Percentiles rank a stretch among this genome's conserved stretches.
Conservation (phyloP, 2,329 filamentous ascomycete genomes). For the Exophiala spinifera region DNA sequence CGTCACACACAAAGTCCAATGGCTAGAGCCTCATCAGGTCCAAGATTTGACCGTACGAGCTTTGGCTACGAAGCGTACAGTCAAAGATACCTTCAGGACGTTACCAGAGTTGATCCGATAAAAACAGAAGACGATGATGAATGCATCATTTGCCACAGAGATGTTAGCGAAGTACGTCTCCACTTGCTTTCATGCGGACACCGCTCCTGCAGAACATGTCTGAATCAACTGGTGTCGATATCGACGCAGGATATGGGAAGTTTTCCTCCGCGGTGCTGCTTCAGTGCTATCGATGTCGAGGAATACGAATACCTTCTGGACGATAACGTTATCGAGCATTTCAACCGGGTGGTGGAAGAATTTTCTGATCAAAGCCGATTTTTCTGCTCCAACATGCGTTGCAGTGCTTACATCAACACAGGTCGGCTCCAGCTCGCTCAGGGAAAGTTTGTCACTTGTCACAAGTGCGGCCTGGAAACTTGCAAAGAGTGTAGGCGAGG, state of each 20-base stretch:
- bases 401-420: slow-evolving; percentile 7
- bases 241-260: too few species aligned
- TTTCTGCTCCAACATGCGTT: slow-evolving; percentile 11
- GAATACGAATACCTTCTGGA: slow-evolving; percentile 7
- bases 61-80: background rate
- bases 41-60: background rate
- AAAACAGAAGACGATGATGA: too few species aligned
- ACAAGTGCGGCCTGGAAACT: slow-evolving; percentile 5
- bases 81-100: background rate
- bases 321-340: slow-evolving; percentile 3
- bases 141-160: too few species aligned
- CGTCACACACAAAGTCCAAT: too few species aligned
- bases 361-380: slow-evolving; percentile 6
- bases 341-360: slow-evolving; percentile 8
- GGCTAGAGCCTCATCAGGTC: too few species aligned
- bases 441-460: slow-evolving; percentile 12
- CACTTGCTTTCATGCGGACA: too few species aligned
- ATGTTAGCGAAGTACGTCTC: too few species aligned
- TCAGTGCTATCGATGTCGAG: slow-evolving; percentile 4
- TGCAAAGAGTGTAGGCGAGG: slow-evolving; percentile 16
- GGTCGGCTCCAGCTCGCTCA: background rate
- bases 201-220: too few species aligned
- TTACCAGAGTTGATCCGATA: too few species aligned
- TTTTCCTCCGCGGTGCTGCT: slow-evolving; percentile 17
- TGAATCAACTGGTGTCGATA: too few species aligned